Evolutionary conservation across 2,329 filamentous ascomycete genomes (phyloP).

Genomic region (Colletotrichum brevisporum): DNA sequence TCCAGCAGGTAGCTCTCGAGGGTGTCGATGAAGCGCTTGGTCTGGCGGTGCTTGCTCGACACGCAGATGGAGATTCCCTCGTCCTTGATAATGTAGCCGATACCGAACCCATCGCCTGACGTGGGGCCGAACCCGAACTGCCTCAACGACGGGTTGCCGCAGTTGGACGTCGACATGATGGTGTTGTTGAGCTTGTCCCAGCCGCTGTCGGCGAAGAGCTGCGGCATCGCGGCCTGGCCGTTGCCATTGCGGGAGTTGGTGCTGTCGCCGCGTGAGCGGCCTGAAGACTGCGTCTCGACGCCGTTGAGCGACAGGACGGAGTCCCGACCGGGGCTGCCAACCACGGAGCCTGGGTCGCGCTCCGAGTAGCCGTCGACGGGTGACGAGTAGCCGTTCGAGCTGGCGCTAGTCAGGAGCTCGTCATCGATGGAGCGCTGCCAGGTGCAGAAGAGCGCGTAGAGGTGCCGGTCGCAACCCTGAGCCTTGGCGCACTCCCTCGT

Average conservation of each 20-base stretch:
- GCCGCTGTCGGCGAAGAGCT: conserved; percentile 87
- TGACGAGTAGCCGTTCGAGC: conserved; percentile 76
- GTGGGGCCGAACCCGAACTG: conserved; percentile 98
- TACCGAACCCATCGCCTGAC: conserved; percentile 93
- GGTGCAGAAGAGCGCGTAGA: conserved; percentile 94
- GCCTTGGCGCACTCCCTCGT: conserved; percentile 92
- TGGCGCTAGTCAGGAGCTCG: conserved; percentile 68
- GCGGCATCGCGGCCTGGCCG: conserved; percentile 70
- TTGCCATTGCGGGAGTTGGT: conserved; percentile 62
- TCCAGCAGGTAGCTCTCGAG: conserved; percentile 93
- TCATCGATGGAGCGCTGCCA: conserved; percentile 93
- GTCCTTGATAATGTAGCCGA: conserved; percentile 99
- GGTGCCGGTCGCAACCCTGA: conserved; percentile 90
- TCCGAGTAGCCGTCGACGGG: conserved; percentile 66
- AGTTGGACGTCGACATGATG: conserved; percentile 97
- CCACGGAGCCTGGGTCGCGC: conserved; percentile 58
- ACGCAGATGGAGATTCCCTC: conserved; percentile 92
- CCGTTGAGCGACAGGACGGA: conserved; percentile 62
- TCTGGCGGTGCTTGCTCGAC: conserved; percentile 94
- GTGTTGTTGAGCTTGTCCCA: conserved; percentile 98
- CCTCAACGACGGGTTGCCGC: conserved; percentile 92
- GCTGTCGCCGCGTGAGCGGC: conserved; percentile 65
- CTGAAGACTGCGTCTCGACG: conserved; percentile 40
- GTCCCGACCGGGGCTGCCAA: conserved; percentile 68
- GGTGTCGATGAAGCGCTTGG: conserved; percentile 88